phyloP scores from a whole-genome alignment of 306 rosid species.

The Prunus campanulata region DNA sequence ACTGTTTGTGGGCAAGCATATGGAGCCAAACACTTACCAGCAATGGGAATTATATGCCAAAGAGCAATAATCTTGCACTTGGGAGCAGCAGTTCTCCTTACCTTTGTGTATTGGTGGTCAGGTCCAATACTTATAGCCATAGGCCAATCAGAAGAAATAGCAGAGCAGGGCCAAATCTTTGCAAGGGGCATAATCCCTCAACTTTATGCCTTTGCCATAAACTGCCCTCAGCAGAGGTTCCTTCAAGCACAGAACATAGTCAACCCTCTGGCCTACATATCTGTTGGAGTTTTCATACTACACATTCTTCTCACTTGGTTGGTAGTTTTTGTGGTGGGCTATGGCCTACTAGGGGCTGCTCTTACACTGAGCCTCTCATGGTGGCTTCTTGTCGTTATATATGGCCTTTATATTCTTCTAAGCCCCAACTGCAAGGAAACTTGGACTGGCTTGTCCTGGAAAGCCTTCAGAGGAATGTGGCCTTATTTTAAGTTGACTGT shows the following conservation, averaged over 20 bases:
- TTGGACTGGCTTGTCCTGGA: conserved; percentile 65
- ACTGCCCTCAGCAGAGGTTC: conserved; percentile 77
- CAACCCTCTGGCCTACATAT: conserved; percentile 67
- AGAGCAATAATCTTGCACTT: conserved; percentile 62
- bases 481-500: conserved; percentile 69
- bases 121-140: conserved; percentile 47
- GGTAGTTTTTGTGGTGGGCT: conserved; percentile 43
- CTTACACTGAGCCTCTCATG: conserved; percentile 65
- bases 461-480: conserved; percentile 65
- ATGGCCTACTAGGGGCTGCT: conserved; percentile 62
- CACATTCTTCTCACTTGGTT: conserved; percentile 62
- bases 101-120: conserved; percentile 59
- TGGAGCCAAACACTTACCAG: conserved; percentile 51
- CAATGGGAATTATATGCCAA: conserved; percentile 68
- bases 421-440: conserved; percentile 69
- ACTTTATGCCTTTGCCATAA: conserved; percentile 61
- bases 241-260: conserved; percentile 84
- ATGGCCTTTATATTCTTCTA: conserved; percentile 53
- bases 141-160: conserved; percentile 45
- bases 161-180: conserved; percentile 46
- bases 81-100: conserved; percentile 59
- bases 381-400: conserved; percentile 60
- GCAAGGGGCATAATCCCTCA: conserved; percentile 60
- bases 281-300: conserved; percentile 51
- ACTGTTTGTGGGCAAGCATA: conserved; percentile 80